Evolutionary conservation across 208 protist genomes (phyloP), one percentile per base, ranked within the genome.

Genomic region (Phytomonas sp.): DNA sequence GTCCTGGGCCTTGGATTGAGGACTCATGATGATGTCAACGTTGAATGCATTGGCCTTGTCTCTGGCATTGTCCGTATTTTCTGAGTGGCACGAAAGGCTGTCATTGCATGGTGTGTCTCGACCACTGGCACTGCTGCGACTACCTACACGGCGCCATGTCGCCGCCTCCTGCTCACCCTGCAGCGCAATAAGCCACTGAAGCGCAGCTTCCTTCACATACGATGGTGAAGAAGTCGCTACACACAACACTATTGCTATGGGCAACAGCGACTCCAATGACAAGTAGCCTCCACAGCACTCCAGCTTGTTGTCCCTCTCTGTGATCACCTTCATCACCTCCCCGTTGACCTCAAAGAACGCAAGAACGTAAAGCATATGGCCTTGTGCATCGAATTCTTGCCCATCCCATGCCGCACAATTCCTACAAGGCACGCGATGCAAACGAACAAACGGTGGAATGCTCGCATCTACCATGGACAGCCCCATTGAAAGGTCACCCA

Each of bases 381-480:
- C 76, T 1, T 23, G 53, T 7, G 37, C 82, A 64, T 80, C 76
- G 67, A 82, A 83, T 67, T 91, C 88, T 62, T 83, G 74, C 13
- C 77, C 78, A 73, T 87, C 85, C 82, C 70, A 83, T 32, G 0
- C 31, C 11, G n/a, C 32, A 23, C 62, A 67, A 7, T 67, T 66
- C 1, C 51, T 11, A 67, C 89, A 95, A 60, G 63, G 53, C 5
- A 80, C 70, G 4, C 53, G 61, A 74, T 95, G 87, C 66, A 95
- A 81, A 6, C 82, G 83, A 30, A 95, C 87, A 56, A 87, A 79
- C 1, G 87, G 80, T 1, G 90, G 90, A 60, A 95, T 88, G 40
- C 90, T 87, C 11, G 85, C 90, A 69, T 93, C 87, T 29, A 93
- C 75, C 83, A 93, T 93, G 28, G 83, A 87, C 3, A 95, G 71